Evolutionary conservation across 768 basidiomycete genomes (phyloP), one percentile per base, ranked within the genome.

Genomic region (Boletus reticulatus): DNA sequence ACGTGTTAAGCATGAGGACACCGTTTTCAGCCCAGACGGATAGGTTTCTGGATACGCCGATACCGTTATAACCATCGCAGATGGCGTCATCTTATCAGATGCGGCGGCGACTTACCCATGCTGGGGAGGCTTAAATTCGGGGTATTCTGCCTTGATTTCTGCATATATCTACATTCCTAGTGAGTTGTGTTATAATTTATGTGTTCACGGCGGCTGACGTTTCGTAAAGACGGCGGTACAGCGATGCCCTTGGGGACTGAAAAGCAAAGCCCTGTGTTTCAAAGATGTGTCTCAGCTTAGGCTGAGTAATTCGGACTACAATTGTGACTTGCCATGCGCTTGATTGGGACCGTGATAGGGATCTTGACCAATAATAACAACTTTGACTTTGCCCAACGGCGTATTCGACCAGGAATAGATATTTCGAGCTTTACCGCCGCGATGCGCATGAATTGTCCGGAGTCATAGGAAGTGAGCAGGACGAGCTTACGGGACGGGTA

Each of bases 371-470:
- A 98, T 80, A 55, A 97, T 92, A 47, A 97, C 92, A 27, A 94
- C 89, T 67, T 84, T 87, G 58, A 98, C 84, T 58, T 85, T 84
- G 13, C 89, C 87, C 16, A 97, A 75, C 4, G 92, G 92, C 29
- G 92, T 94, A 53, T 87, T 81, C 4, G 92, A 91, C 94, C 94
- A 98, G 13, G 92, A 80, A 69, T 97, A 97, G 52, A 97, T 89
- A 65, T 96, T 84, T 59, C 79, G 76, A 14, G 93, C 94, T 87
- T 68, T 44, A 50, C 22, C 48, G 38, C 53, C 75, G 60, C 48
- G 57, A 48, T 38, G 20, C 43, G 31, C 31, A 52, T 50, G 48
- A 57, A 39, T 56, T 38, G 53, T 41, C 50, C 45, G 24, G 46
- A 39, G 47, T 39, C 42, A 20, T 13, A 45, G 43, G 36, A 14